Base-by-base conservation (phyloP, 192 early-diverging fungal species). In the Backusella liffmaniae region DNA sequence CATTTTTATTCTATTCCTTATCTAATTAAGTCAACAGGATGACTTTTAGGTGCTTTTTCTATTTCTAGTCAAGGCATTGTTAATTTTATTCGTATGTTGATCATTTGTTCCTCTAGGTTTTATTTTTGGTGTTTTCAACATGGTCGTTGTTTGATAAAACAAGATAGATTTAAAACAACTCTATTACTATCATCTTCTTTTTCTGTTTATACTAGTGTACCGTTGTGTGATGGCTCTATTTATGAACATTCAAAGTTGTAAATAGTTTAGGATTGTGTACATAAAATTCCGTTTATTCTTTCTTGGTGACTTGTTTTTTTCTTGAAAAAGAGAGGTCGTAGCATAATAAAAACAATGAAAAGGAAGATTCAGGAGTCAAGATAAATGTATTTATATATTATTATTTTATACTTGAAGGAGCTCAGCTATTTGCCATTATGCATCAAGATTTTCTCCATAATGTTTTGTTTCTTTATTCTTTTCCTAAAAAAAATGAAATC, bases 101-200 rank as follows among this genome's bases (percentile, higher is more conserved):
- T 44, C 13, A 44, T 44, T 49, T 49, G 46, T 49, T 18, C 16
- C 4, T 49, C 16, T 49, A 59, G n/a, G 53, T 59, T 59, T 29
- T 59, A 9, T 59, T 59, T 59, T 59, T 26, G 23, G 53, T 59
- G 53, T 59, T 59, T 21, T 59, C 53, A 26, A 59, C 15, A 21
- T 59, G 10, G 23, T 59, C 53, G 53, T 59, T 59, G 8, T 10
- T 59, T 18, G 53, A 59, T 59, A 59, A 8, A 26, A 26, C 53
- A 59, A 59, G 53, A 59, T 59, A 59, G 21, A 59, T 59, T 59
- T 59, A 59, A 59, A 59, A 59, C 53, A 26, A 26, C 23, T 59
- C 53, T 26, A 59, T 59, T 26, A 59, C 53, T 26, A 59, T 59
- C 10, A 59, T 59, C 46, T 5, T 49, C 16, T 46, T 46, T 15